Conservation (phyloP, 768 basidiomycete species). For the Boletus subcaerulescens region DNA sequence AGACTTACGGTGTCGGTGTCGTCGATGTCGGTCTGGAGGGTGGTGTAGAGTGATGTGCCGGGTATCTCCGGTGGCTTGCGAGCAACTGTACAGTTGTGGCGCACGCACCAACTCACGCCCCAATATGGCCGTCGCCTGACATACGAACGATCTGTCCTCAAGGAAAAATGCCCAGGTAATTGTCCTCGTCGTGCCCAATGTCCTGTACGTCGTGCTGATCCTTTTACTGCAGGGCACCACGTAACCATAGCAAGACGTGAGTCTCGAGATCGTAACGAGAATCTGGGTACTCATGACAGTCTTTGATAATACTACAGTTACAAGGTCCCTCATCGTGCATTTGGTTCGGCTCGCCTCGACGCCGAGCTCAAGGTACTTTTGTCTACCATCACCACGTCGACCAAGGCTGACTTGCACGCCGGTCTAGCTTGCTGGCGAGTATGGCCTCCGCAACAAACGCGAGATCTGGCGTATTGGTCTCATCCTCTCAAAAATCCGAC, state of each 20-base stretch:
- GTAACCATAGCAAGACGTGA: conserved; percentile 95
- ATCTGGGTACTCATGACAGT: conserved; percentile 58
- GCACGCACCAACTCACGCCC: conserved; percentile 35
- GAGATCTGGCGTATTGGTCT: conserved; percentile 99
- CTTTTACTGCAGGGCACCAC: conserved; percentile 63
- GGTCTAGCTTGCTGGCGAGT: conserved; percentile 93
- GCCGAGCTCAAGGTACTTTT: conserved; percentile 89
- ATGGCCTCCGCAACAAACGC: conserved; percentile 99
- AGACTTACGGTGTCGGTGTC: conserved; percentile 45
- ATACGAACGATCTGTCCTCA: conserved; percentile 42
- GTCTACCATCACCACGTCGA: neutral
- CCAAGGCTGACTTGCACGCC: conserved; percentile 1
- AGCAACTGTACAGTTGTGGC: conserved; percentile 65
- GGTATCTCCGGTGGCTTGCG: conserved; percentile 64
- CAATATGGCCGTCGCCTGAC: conserved; percentile 30
- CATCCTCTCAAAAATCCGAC: conserved; percentile 98
- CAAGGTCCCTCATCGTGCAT: conserved; percentile 98
- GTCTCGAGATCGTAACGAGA: conserved; percentile 75
- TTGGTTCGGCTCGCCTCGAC: conserved; percentile 97
- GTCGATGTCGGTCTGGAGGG: conserved; percentile 51
- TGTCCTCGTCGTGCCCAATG: conserved; percentile 24
- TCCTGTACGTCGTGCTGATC: conserved; percentile 25
- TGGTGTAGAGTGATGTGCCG: conserved; percentile 34
- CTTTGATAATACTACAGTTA: conserved; percentile 67
- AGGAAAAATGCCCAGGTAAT: conserved; percentile 83